Base-by-base conservation (phyloP, 176 grass and related monocot species). In the Avena atlantica region DNA sequence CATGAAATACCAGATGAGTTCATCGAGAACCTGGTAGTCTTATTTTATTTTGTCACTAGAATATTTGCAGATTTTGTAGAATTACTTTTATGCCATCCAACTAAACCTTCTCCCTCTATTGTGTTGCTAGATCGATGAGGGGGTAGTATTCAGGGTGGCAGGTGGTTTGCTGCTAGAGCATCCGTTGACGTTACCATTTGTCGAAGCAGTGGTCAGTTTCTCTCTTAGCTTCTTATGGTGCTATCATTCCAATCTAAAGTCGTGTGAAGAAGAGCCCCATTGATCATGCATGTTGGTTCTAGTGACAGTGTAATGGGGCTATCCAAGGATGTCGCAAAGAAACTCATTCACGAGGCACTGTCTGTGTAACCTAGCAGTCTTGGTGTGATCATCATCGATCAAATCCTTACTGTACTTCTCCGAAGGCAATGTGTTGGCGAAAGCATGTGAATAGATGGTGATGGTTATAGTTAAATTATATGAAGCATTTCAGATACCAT, bases 1-100 rank as follows among this genome's bases (percentile, higher is more conserved):
- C 93, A 98, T 65, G 96, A 98, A 75, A 98, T 98, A 88, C 96
- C 96, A 86, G 87, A 92, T 40, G 90, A 95, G 80, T 67, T 98
- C 75, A 92, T 98, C 16, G 88, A 98, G 53, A 94, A 87, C 92
- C 57, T 98, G 96, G 96, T 95, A 95, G 19, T 23, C 60, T 81
- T 34, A 1, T 52, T 78, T 72, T 23, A 53, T 53, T 76, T 1
- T 13, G 47, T 59, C 25, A 59, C 5, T 42, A 15, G 12, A 19
- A 82, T 61, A 34, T 52, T 16, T 70, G 12, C 27, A 68, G 17
- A 66, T 77, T 44, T 20, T 63, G 21, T 48, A 12, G n/a, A 3
- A 23, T 6, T 73, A 52, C 55, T 66, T 2, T 49, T 50, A 80
- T 86, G 14, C 77, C 21, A 58, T 59, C 16, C 52, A 80, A 17